Percentiles rank a stretch among this genome's conserved stretches.
phyloP scores from a whole-genome alignment of 2,329 filamentous ascomycete species.

The Fusarium equiseti region DNA sequence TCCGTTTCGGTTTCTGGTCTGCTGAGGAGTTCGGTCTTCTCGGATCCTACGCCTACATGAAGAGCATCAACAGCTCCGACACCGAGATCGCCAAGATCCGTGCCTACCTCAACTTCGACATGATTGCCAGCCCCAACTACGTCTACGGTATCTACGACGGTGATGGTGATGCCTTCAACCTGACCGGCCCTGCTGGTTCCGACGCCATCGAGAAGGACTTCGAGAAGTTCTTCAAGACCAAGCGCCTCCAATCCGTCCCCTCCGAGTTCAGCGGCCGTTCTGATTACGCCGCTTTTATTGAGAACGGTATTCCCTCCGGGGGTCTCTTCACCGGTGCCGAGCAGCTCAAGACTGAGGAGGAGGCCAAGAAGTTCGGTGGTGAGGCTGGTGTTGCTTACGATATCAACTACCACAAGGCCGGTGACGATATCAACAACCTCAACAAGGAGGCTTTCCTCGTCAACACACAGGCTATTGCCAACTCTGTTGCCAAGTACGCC shows the following conservation, averaged over 20 bases:
- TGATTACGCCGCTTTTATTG: constrained; percentile 76
- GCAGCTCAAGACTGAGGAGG: constrained; percentile 69
- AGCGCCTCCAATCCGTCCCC: constrained; percentile 65
- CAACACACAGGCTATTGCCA: constrained; percentile 59
- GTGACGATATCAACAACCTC: constrained; percentile 57
- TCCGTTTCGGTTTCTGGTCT: constrained; percentile 65
- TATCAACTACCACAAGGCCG: constrained; percentile 60
- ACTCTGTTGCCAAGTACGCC: constrained; percentile 58
- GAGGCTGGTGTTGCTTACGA: constrained; percentile 64
- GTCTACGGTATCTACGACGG: constrained; percentile 69
- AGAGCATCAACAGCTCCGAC: constrained; percentile 55
- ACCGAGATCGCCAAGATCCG: constrained; percentile 63
- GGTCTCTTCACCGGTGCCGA: constrained; percentile 78
- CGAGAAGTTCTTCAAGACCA: constrained; percentile 63
- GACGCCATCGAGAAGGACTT: constrained; percentile 71
- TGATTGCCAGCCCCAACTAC: constrained; percentile 65
- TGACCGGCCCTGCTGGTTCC: constrained; percentile 65
- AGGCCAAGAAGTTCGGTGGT: constrained; percentile 72
- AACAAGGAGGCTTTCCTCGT: constrained; percentile 59
- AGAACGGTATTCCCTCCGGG: constrained; percentile 73
- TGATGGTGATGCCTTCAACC: constrained; percentile 71
- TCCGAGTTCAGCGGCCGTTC: constrained; percentile 74
- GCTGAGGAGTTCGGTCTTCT: constrained; percentile 64
- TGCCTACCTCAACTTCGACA: constrained; percentile 69
- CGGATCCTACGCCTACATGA: constrained; percentile 64